phyloP scores from a whole-genome alignment of 1,284 basidiomycete genomes.

The Cryptococcus sp. region DNA sequence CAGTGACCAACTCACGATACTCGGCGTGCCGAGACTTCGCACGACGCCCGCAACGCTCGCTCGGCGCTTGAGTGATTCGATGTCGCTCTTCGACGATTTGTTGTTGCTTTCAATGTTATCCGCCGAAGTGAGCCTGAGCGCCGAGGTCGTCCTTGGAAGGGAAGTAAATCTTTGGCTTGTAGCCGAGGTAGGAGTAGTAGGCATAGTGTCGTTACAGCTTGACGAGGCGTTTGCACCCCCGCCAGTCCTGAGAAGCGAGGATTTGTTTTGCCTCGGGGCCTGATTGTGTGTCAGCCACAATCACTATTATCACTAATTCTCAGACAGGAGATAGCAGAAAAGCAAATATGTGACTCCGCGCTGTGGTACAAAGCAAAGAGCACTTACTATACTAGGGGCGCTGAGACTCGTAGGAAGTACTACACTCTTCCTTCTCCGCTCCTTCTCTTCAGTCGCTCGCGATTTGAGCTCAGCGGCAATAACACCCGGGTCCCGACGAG shows the following conservation, averaged over 20 bases:
- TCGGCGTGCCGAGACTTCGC: slow-evolving; percentile 29
- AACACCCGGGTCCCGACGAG: slow-evolving; percentile 23
- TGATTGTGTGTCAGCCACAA: slow-evolving; percentile 5
- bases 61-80: slow-evolving; percentile 9
- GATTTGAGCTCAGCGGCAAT: slow-evolving; percentile 32
- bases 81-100: neutral
- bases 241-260: slow-evolving; percentile 27
- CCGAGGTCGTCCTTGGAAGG: slow-evolving; percentile 16
- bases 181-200: neutral
- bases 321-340: neutral
- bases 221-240: neutral
- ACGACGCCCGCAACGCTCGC: slow-evolving; percentile 19
- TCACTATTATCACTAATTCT: too few species aligned
- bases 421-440: slow-evolving; percentile 33
- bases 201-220: slow-evolving; percentile 3
- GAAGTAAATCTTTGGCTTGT: slow-evolving; percentile 4
- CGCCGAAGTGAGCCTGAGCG: slow-evolving; percentile 19
- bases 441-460: slow-evolving; percentile 31
- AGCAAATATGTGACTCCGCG: neutral
- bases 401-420: slow-evolving; percentile 32
- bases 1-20: slow-evolving; percentile 28
- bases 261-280: slow-evolving; percentile 28
- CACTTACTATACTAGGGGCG: slow-evolving; percentile 28
- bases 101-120: slow-evolving; percentile 6
- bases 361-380: neutral